phyloP scores from a whole-genome alignment of 2,329 filamentous ascomycete species.

The Calonectria pseudoturangicola region DNA sequence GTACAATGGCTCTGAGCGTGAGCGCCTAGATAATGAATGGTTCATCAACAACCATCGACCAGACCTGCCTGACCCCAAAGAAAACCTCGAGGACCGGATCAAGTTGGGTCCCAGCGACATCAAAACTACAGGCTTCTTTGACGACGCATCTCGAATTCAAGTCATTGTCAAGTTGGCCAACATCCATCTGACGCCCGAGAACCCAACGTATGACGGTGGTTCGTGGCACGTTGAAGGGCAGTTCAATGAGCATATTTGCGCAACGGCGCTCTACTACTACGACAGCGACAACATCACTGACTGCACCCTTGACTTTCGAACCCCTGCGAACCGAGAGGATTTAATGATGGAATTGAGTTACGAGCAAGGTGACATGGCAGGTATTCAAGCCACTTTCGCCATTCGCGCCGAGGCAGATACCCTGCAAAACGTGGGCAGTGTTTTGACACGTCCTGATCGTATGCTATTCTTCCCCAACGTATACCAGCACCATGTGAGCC shows the following conservation, averaged over 20 bases:
- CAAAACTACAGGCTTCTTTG: conserved; percentile 56
- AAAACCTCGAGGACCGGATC: conserved; percentile 8
- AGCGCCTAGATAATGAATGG: conserved; percentile 55
- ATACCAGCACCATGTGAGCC: conserved; percentile 70
- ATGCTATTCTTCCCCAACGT: conserved; percentile 74
- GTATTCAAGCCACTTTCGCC: conserved; percentile 59
- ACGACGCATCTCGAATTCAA: conserved; percentile 66
- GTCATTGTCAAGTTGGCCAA: conserved; percentile 79
- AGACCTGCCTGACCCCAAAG: conserved; percentile 42
- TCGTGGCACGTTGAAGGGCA: conserved; percentile 74
- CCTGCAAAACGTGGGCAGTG: conserved; percentile 65
- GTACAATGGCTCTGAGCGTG: conserved; percentile 48
- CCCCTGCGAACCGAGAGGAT: conserved; percentile 59
- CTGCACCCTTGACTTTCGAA: conserved; percentile 70
- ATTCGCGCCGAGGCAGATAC: conserved; percentile 47
- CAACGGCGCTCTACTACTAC: conserved; percentile 78
- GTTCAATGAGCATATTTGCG: conserved; percentile 78
- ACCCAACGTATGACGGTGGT: conserved; percentile 72
- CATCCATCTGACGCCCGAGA: conserved; percentile 76
- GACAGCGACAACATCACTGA: conserved; percentile 76
- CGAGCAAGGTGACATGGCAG: conserved; percentile 57
- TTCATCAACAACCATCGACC: conserved; percentile 53
- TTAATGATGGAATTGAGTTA: conserved; percentile 38
- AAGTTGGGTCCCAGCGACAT: conserved; percentile 49
- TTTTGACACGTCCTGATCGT: conserved; percentile 68